Percentiles rank a stretch among this genome's conserved stretches.
phyloP scores from a whole-genome alignment of 345 rosid species.

The Aquilaria malaccensis region DNA sequence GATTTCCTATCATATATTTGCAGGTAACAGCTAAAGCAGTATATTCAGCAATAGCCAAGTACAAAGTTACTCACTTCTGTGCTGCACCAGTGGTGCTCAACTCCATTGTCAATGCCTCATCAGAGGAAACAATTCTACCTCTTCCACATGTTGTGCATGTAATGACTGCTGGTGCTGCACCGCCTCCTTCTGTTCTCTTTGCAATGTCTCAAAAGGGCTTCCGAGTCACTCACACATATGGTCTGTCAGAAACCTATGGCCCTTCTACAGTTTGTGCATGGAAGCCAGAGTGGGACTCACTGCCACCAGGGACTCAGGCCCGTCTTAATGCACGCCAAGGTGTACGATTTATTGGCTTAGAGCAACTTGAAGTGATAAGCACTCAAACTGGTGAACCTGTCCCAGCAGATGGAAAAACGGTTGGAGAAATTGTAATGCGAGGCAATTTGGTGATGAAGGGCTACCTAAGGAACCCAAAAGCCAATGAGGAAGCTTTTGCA shows the following conservation, averaged over 20 bases:
- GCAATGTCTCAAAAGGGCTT: constrained; percentile 68
- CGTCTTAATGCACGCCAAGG: constrained; percentile 87
- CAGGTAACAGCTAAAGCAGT: constrained; percentile 74
- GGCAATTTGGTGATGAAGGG: constrained; percentile 81
- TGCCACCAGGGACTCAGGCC: constrained; percentile 59
- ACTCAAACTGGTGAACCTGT: constrained; percentile 49
- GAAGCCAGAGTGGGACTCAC: constrained; percentile 81
- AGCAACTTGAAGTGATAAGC: constrained; percentile 59
- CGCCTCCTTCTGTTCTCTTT: constrained; percentile 62
- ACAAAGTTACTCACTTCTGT: constrained; percentile 64
- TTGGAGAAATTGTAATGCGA: constrained; percentile 75
- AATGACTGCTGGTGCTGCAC: constrained; percentile 84
- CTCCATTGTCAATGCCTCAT: constrained; percentile 58
- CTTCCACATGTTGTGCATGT: constrained; percentile 67
- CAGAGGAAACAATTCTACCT: constrained; percentile 64
- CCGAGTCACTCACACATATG: constrained; percentile 66
- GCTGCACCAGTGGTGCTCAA: constrained; percentile 87
- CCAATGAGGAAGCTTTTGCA: constrained; percentile 62
- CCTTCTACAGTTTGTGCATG: constrained; percentile 73
- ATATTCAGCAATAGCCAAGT: constrained; percentile 59
- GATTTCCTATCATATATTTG: constrained; percentile 4
- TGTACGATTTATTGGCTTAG: constrained; percentile 53
- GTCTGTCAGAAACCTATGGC: constrained; percentile 79
- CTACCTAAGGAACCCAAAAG: constrained; percentile 68
- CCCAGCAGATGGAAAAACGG: constrained; percentile 65